Base-by-base conservation (phyloP, 257 asterid genomes). In the Solanum clarkiae region DNA sequence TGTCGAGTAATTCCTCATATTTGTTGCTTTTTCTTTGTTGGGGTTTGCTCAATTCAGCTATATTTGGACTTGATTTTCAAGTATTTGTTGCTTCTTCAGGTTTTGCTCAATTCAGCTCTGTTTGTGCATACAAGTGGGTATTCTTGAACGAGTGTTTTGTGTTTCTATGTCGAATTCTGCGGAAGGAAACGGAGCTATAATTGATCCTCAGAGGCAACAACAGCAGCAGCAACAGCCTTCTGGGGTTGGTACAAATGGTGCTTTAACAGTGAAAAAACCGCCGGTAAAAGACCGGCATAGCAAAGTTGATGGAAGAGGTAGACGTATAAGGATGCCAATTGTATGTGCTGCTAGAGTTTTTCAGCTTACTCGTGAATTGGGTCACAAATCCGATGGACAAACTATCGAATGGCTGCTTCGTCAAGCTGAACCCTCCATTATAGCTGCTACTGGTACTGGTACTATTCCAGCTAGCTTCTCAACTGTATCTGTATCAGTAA, bases 261-360 rank as follows among this genome's bases (percentile, higher is more conserved):
- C 90, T 79, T 32, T 92, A 63, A 81, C 69, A 4, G 93, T 91
- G 32, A 96, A 96, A 89, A 95, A 95, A 84, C 94, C 98, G 5
- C 98, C 99, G 10, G 96, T 98, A 1, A 96, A 96, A 89, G 99
- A 96, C 95, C 93, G 99, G 0, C 99, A 96, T 85, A 96, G 98
- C 91, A 96, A 96, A 77, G 99, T 96, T 54, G 98, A 94, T 84
- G 99, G 99, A 12, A 91, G 99, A 1, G 99, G 99, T 20, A 92
- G 99, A 53, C 98, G 99, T 56, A 96, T 96, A 79, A 97, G 99
- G 84, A 96, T 96, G 99, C 99, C 99, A 6, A 96, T 96, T 82
- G 93, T 96, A 63, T 96, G 99, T 71, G 99, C 99, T 16, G 99
- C 99, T 65, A 90, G 99, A 84, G 99, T 96, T 47, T 96, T 96